Evolutionary conservation across 345 rosid species (phyloP), one percentile per base, ranked within the genome.

Genomic region (Hypericum perforatum): DNA sequence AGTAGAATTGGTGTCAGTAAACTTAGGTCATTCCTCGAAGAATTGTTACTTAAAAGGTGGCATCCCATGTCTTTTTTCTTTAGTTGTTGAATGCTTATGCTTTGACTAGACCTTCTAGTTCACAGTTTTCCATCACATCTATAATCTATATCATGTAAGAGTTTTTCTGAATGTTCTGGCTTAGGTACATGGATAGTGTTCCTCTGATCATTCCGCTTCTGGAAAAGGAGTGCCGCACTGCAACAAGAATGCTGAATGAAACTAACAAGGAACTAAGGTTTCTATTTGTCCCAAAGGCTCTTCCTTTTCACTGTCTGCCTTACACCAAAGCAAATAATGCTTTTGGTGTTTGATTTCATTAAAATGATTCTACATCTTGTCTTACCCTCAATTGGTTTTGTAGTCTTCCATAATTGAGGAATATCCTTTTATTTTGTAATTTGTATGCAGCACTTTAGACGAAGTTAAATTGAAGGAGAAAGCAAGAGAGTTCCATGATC

Each of bases 401-500:
- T 29, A 41, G 6, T 42, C 13, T 15, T 60, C n/a, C 56, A 51
- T 39, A 53, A 52, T 42, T 15, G 32, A 4, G 32, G 4, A 22
- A 22, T 4, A 22, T 59, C 56, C 16, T 22, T 58, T 6, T 52
- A n/a, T 58, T 45, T 41, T 60, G 51, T 64, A 37, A 41, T 49
- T 51, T 54, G 45, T 41, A 41, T 72, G 81, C 82, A 86, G 97
- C 83, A 75, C 84, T 48, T 70, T 84, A 68, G 95, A 84, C 70
- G 95, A 80, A 77, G 86, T 70, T 53, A 89, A 86, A 72, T 74
- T 90, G 77, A 90, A 82, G 76, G 95, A 86, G 68, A 89, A 83
- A 79, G 90, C 84, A 61, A 70, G 89, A 76, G 71, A 75, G 53
- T 90, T 86, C 68, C 95, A 84, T 57, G 97, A 86, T 76, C 74